These are phyloP conservation scores for Botrytis fabae DNA, from an alignment of 2,329 filamentous ascomycete genomes.

Conservation along the genomic window DNA sequence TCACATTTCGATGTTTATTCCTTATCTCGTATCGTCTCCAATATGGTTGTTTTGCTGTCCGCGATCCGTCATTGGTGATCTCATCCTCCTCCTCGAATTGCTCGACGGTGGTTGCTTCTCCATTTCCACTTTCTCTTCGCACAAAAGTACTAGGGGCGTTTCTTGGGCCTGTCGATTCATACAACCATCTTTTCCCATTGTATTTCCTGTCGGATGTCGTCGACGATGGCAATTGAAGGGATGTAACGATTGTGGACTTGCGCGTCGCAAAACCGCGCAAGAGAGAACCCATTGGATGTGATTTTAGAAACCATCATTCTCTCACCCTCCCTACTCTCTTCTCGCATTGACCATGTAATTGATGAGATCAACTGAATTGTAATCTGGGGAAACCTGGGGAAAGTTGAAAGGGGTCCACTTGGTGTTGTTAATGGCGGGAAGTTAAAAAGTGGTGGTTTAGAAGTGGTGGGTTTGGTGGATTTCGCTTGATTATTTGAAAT, in stretches of 20 bases:
- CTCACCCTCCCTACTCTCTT: not conserved
- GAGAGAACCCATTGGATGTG: not conserved
- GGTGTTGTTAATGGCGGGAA: slow-evolving; percentile 19
- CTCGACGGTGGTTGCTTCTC: no score
- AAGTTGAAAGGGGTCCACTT: slow-evolving; percentile 11
- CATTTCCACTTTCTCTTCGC: not conserved
- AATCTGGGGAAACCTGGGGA: slow-evolving; percentile 19
- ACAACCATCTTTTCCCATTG: slow-evolving; percentile 2
- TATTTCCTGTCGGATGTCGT: not conserved
- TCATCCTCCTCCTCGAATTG: not conserved
- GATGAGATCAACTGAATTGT: not conserved
- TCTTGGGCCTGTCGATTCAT: not conserved
- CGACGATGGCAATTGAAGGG: not conserved
- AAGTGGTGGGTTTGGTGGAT: slow-evolving; percentile 8
- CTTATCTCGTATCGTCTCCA: slow-evolving; percentile 10
- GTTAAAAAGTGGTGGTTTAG: slow-evolving; percentile 8
- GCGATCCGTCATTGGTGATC: not conserved
- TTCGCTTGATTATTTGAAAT: slow-evolving; percentile 10
- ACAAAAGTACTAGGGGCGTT: not conserved
- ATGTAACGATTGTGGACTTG: slow-evolving; percentile 4
- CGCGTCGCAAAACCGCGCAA: slow-evolving; percentile 15
- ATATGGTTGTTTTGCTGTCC: not conserved
- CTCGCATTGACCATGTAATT: slow-evolving; percentile 20
- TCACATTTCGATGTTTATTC: not conserved
- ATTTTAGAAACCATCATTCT: not conserved